These are phyloP conservation scores for Diplocarpon mali DNA, from an alignment of 2,329 filamentous ascomycete genomes.

Conservation along the genomic window DNA sequence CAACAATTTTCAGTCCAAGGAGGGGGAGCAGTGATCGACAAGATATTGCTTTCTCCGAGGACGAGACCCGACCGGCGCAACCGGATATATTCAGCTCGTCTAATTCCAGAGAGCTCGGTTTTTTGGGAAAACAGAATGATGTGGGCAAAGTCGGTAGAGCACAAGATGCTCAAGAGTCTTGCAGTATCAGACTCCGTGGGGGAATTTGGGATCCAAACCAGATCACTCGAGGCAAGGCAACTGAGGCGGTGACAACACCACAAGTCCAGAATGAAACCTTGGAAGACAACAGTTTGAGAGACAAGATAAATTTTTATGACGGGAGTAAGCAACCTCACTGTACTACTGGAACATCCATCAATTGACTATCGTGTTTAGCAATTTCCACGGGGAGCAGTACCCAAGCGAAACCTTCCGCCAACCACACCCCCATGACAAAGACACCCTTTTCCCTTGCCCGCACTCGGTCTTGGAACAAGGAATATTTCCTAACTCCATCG, in stretches of 20 bases:
- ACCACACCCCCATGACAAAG: neutral
- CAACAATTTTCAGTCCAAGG: slow-evolving; percentile 14
- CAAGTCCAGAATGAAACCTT: slow-evolving; percentile 4
- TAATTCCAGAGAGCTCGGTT: neutral
- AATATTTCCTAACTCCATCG: slow-evolving; percentile 3
- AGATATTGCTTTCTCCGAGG: slow-evolving; percentile 2
- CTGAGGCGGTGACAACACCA: neutral
- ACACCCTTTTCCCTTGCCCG: slow-evolving; percentile 2
- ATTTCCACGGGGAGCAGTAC: slow-evolving; percentile 7
- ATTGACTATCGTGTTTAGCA: slow-evolving; percentile 6
- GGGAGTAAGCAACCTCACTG: slow-evolving; percentile 8
- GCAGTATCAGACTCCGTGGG: slow-evolving; percentile 1
- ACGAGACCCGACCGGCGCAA: neutral
- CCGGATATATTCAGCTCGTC: neutral
- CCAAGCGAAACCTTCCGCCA: slow-evolving; percentile 2
- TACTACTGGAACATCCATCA: neutral
- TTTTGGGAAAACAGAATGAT: neutral
- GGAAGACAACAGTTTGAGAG: slow-evolving; percentile 11
- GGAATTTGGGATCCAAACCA: neutral
- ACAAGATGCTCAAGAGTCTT: slow-evolving; percentile 1
- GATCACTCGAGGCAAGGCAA: neutral
- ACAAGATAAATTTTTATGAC: slow-evolving; percentile 21
- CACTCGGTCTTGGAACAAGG: neutral
- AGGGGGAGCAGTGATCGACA: slow-evolving; percentile 1
- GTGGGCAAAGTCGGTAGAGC: neutral